These are phyloP conservation scores for Fusarium xyrophilum DNA, from an alignment of 2,329 filamentous ascomycete species.

Conservation along the genomic window DNA sequence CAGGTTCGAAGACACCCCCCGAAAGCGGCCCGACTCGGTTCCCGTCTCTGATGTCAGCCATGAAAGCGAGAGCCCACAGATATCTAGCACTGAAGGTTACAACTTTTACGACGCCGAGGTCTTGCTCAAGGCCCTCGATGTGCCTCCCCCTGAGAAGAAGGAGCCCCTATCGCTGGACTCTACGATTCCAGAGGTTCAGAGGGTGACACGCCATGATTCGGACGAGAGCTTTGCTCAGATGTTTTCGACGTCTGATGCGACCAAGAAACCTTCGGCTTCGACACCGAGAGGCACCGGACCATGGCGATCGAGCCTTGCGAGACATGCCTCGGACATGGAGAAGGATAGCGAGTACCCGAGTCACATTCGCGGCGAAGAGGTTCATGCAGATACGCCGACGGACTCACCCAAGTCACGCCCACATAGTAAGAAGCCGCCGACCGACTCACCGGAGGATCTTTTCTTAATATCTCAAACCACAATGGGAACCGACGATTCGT, in stretches of 20 bases:
- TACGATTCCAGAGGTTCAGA: constrained; percentile 38
- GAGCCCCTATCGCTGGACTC: constrained; percentile 45
- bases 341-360: constrained; percentile 52
- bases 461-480: constrained; percentile 59
- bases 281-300: constrained; percentile 22
- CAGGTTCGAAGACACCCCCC: constrained; percentile 46
- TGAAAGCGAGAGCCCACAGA: constrained; percentile 55
- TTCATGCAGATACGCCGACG: constrained; percentile 37
- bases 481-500: constrained; percentile 45
- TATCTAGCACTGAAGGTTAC: constrained; percentile 66
- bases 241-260: constrained; percentile 63
- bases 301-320: constrained; percentile 41
- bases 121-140: constrained; percentile 59
- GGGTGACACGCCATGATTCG: constrained; percentile 58
- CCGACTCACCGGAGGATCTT: constrained; percentile 49
- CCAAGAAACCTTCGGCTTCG: constrained; percentile 37
- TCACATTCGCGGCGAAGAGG: constrained; percentile 53
- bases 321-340: constrained; percentile 41
- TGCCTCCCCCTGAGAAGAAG: constrained; percentile 54
- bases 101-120: constrained; percentile 71
- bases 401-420: constrained; percentile 4
- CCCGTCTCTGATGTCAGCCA: constrained; percentile 60
- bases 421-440: background rate
- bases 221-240: constrained; percentile 65
- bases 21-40: constrained; percentile 58